Evolutionary conservation across 768 basidiomycete species (phyloP), one percentile per base, ranked within the genome.

Genomic region (Leccinum broughii): DNA sequence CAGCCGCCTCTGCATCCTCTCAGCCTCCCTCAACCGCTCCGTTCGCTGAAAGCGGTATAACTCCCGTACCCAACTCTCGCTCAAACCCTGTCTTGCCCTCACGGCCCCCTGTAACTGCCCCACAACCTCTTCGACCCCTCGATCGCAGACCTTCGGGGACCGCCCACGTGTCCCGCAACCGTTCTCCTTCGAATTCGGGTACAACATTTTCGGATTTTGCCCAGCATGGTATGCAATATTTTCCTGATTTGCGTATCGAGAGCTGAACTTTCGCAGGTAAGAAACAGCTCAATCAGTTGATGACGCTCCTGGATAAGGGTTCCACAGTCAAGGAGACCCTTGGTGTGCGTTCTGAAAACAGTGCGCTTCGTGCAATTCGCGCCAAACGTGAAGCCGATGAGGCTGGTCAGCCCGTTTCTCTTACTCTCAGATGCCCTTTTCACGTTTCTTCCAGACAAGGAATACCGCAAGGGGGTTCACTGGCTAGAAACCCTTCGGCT

Each of bases 401-500:
- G 72, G 93, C 94, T 60, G 91, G 93, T 90, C 59, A 62, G 81
- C 22, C 26, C 32, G 3, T 53, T n/a, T 46, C 28, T 52, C 56
- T 56, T 8, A 34, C 20, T 24, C 22, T 37, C 9, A 14, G 15
- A 53, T 54, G n/a, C 13, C 24, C 34, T 39, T 55, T 35, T 65
- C 49, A 65, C 49, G 54, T 48, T 34, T 8, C 1, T 44, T 58
- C 49, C 66, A 92, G 94, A 97, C 72, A 92, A 88, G 71, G 93
- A 95, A 60, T 97, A 97, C 68, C 81, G 94, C 28, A 90, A 89
- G 64, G 93, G 86, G 35, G 87, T 97, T 24, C 89, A 96, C 73
- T 92, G 92, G 88, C 77, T 94, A n/a, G 94, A 97, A 77, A 95
- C 94, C 0, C 79, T 96, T 39, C 80, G 95, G 37, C 78, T 96